Conservation (phyloP, 2,329 filamentous ascomycete species). For the Gnomoniopsis smithogilvyi region DNA sequence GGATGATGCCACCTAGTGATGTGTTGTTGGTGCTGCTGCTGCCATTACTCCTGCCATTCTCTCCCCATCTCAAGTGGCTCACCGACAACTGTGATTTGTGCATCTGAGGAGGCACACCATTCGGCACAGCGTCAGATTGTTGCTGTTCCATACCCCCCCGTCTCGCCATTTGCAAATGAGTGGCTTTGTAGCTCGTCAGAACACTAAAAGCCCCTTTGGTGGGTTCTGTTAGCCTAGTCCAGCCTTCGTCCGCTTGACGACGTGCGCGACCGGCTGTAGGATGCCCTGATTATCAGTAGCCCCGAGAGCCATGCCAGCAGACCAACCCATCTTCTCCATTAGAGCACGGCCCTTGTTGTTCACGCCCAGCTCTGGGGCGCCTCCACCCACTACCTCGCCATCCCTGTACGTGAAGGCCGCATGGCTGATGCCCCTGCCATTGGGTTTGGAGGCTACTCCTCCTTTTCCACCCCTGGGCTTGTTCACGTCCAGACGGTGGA, state of each 20-base stretch:
- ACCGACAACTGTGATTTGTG: no score
- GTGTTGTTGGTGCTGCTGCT: no score
- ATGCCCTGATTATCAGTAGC: slow-evolving; percentile 83
- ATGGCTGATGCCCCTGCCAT: slow-evolving; percentile 25
- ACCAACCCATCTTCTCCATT: slow-evolving; percentile 98
- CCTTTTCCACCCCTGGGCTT: slow-evolving; percentile 16
- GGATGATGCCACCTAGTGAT: no score
- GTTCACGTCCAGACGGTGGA: slow-evolving; percentile 48
- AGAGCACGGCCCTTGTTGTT: slow-evolving; percentile 83
- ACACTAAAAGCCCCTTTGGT: background rate
- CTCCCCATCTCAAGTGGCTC: no score
- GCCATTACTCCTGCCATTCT: no score
- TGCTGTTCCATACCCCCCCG: background rate
- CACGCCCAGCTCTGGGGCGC: slow-evolving; percentile 76
- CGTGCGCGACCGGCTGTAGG: slow-evolving; percentile 77
- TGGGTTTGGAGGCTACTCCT: slow-evolving; percentile 27
- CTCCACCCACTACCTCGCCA: slow-evolving; percentile 83
- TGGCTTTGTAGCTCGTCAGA: background rate
- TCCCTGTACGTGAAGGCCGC: slow-evolving; percentile 64
- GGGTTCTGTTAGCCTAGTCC: slow-evolving; percentile 63
- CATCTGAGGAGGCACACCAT: no score
- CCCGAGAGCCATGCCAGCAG: slow-evolving; percentile 78
- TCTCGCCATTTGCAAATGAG: background rate
- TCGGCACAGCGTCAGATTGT: background rate
- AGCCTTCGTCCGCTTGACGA: slow-evolving; percentile 82